Percentiles rank a stretch among this genome's conserved stretches.
These are phyloP conservation scores for Globisporangium solare DNA, from an alignment of 352 stramenopile genomes.

Conservation along the genomic window DNA sequence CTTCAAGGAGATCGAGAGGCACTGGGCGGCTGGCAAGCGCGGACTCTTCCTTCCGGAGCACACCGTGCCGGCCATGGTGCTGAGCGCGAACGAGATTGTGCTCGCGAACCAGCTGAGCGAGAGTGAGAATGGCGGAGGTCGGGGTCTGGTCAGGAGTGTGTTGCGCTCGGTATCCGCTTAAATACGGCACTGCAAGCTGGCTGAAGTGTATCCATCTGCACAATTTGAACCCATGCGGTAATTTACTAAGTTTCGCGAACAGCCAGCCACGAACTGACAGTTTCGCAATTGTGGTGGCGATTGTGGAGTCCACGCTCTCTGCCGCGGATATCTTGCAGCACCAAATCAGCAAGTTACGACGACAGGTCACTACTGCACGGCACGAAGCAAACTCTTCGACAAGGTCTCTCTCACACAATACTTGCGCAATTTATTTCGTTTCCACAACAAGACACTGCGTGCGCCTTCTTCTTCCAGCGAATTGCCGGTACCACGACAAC, in stretches of 20 bases:
- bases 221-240: not conserved
- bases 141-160: not conserved
- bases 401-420: no score
- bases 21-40: constrained; percentile 41
- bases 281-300: not conserved
- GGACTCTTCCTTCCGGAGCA: constrained; percentile 42
- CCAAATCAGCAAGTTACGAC: no score
- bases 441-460: no score
- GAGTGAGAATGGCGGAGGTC: not conserved
- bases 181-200: not conserved
- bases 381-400: no score
- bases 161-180: constrained; percentile 7
- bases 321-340: no score
- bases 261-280: not conserved
- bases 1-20: constrained; percentile 49
- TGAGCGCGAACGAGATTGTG: constrained; percentile 47
- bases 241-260: not conserved
- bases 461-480: no score
- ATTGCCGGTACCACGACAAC: no score
- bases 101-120: constrained; percentile 2
- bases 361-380: no score
- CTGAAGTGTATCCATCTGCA: not conserved
- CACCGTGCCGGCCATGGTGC: constrained; percentile 36
- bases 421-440: no score
- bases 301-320: no score